Conservation (phyloP, 2,329 filamentous ascomycete species). For the Fusarium brevicatenulatum region DNA sequence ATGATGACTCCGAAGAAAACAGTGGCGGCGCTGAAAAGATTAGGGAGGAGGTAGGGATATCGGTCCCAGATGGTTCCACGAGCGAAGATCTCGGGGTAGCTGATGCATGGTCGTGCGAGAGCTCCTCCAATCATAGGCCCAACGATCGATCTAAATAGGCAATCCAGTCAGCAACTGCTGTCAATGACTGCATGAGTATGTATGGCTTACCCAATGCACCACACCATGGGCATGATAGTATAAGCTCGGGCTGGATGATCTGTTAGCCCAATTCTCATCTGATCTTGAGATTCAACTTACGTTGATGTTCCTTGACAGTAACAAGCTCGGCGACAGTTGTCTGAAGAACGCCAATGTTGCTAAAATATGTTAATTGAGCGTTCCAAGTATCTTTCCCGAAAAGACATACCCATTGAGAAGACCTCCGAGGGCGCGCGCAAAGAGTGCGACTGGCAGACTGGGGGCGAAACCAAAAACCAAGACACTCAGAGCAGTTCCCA, state of each 20-base stretch:
- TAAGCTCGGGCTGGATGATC: conserved; percentile 79
- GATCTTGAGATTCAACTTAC: conserved; percentile 59
- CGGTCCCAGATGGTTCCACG: conserved; percentile 81
- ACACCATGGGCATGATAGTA: conserved; percentile 97
- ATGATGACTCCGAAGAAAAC: conserved; percentile 80
- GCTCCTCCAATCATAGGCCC: conserved; percentile 92
- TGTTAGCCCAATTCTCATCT: conserved; percentile 39
- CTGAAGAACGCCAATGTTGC: conserved; percentile 93
- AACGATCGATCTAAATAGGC: conserved; percentile 77
- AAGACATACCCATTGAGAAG: conserved; percentile 84
- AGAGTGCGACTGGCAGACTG: conserved; percentile 81
- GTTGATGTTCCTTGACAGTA: conserved; percentile 91
- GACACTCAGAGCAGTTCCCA: conserved; percentile 92
- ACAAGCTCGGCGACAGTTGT: conserved; percentile 96
- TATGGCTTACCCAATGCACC: conserved; percentile 83
- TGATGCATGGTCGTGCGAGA: conserved; percentile 85
- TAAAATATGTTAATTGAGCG: conserved; percentile 49
- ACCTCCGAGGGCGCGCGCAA: conserved; percentile 89
- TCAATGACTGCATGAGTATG: not conserved
- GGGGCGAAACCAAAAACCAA: conserved; percentile 90
- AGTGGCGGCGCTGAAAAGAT: conserved; percentile 86
- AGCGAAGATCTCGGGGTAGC: conserved; percentile 79
- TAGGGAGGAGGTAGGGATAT: conserved; percentile 91
- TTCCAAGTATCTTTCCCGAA: not conserved
- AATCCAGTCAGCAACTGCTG: conserved; percentile 38